Base-by-base conservation (phyloP, 2,329 filamentous ascomycete genomes). In the Ophidiomyces ophidiicola region DNA sequence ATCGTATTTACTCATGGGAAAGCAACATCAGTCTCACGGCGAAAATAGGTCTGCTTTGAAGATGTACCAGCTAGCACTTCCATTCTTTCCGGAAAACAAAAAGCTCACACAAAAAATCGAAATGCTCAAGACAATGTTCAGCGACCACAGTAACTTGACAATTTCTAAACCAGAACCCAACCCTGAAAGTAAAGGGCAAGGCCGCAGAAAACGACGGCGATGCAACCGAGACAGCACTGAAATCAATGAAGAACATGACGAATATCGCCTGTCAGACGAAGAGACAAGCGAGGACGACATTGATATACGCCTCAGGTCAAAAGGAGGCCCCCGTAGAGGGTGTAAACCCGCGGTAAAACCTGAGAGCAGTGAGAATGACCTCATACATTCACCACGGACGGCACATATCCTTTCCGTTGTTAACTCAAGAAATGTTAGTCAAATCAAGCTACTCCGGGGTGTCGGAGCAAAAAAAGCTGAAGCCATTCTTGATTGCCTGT, bases 1-100 rank as follows among this genome's bases (percentile, higher is more conserved):
- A 19, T 82, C 85, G 7, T 85, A 82, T 51, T 63, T 96, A 23
- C 69, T 94, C n/a, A 85, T 90, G 70, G 88, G 85, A 1, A 82
- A 90, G 48, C 86, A 94, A 56, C 82, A 92, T 53, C 86, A 87
- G 54, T 83, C 85, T 37, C 72, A 76, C 3, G 85, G 85, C 1
- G 83, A 94, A 49, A 78, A 92, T 36, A 67, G 66, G 3, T 82
- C 75, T 23, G 85, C 87, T 0, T 62, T 96, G 44, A 77, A 76
- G 50, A 88, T 90, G 76, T 94, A 93, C 54, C 80, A 88, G 56
- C 67, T 83, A 47, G 88, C 88, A 0, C 63, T 85, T 37, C 81
- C 83, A 0, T 90, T 76, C 60, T 96, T 96, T 51, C 87, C 87
- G 0, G 78, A 77, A 1, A 90, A 94, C 55, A 71, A 76, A 34